Conservation (phyloP, 768 basidiomycete genomes). For the Phylloporus sp. region DNA sequence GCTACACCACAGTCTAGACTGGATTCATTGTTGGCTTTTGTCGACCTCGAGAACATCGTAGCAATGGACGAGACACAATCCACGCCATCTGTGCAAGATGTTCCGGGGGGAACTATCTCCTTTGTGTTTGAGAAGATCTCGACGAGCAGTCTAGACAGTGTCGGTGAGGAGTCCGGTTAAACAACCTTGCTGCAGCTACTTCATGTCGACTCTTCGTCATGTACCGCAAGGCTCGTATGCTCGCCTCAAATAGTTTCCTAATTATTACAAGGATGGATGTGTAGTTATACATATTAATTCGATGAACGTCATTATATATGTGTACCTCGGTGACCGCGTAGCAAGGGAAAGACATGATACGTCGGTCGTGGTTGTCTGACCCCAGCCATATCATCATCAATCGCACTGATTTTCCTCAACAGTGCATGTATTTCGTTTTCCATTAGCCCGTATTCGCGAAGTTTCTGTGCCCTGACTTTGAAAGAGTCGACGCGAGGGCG, state of each 20-base stretch:
- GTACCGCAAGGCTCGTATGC: not conserved
- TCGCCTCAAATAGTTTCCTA: not conserved
- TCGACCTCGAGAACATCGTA: slow-evolving; percentile 46
- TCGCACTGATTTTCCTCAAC: slow-evolving; percentile 18
- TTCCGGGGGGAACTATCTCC: slow-evolving; percentile 66
- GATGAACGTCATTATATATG: slow-evolving; percentile 3
- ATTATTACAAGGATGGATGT: slow-evolving; percentile 4
- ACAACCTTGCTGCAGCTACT: not conserved
- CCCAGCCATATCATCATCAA: slow-evolving; percentile 17
- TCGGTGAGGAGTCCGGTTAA: not conserved
- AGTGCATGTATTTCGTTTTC: slow-evolving; percentile 21
- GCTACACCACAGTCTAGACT: slow-evolving; percentile 24
- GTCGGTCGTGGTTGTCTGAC: slow-evolving; percentile 7
- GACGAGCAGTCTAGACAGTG: slow-evolving; percentile 8
- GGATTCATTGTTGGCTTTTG: slow-evolving; percentile 36
- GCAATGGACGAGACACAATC: slow-evolving; percentile 33
- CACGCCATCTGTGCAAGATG: slow-evolving; percentile 40
- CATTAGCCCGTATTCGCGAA: slow-evolving; percentile 25
- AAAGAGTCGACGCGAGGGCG: slow-evolving; percentile 19
- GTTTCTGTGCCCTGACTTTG: slow-evolving; percentile 21
- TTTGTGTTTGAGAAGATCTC: slow-evolving; percentile 71
- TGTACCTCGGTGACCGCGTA: slow-evolving; percentile 11
- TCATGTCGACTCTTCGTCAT: not conserved
- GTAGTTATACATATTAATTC: slow-evolving; percentile 4
- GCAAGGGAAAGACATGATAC: slow-evolving; percentile 5